Percentiles rank a stretch among this genome's conserved stretches.
Evolutionary conservation across 257 asterid genomes (phyloP).

Genomic region (Verbascum thapsus): DNA sequence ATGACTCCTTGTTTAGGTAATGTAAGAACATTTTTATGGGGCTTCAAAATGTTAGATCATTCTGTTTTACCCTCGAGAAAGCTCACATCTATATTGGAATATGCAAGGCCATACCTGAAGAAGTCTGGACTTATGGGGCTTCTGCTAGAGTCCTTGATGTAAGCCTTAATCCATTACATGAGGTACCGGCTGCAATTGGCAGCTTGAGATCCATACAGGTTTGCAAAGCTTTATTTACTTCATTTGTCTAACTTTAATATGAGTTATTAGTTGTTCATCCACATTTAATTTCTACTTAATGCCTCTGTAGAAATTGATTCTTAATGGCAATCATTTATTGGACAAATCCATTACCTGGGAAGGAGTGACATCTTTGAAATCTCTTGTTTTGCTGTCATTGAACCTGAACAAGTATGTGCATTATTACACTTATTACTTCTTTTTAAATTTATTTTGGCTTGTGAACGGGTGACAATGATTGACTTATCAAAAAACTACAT

Average conservation of each 20-base stretch:
- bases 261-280: conserved; percentile 1
- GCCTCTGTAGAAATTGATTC: conserved; percentile 64
- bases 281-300: conserved; percentile 27
- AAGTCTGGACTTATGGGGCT: conserved; percentile 67
- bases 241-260: conserved; percentile 21
- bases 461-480: neutral
- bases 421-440: conserved; percentile 27
- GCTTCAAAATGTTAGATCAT: conserved; percentile 17
- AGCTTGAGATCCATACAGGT: conserved; percentile 65
- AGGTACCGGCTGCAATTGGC: conserved; percentile 61
- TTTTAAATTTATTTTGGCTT: conserved; percentile 8
- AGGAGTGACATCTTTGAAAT: conserved; percentile 65
- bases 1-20: too few relatives aligned
- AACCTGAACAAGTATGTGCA: conserved; percentile 59
- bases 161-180: conserved; percentile 61
- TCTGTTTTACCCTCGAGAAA: conserved; percentile 22
- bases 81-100: conserved; percentile 37
- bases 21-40: too few relatives aligned
- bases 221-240: conserved; percentile 23
- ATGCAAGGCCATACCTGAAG: conserved; percentile 76
- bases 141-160: conserved; percentile 72
- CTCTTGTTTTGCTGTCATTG: conserved; percentile 59
- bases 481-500: conserved; percentile 13
- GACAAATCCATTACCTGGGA: conserved; percentile 75
- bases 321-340: conserved; percentile 54